Base-by-base conservation (phyloP, 2,329 filamentous ascomycete species). In the Beauveria varroae region DNA sequence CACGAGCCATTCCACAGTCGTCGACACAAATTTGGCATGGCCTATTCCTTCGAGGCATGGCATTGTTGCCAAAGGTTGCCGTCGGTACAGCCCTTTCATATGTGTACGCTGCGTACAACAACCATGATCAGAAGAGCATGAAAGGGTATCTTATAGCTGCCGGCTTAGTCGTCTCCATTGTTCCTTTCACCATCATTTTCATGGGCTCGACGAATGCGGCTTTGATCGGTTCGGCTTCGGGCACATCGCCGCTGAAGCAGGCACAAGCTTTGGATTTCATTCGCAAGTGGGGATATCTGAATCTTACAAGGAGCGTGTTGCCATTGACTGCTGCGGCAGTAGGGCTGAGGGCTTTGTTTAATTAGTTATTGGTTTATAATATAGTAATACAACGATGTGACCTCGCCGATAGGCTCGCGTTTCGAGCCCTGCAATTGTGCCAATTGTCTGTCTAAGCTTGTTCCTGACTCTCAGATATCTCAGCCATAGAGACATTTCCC, bases 21-120 rank as follows among this genome's bases (percentile, higher is more conserved):
- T 20, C 51, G 12, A 20, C 16, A 3, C n/a, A 20, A 9, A 20
- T 74, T 52, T 78, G 76, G 76, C 68, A 72, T 28, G 65, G 67
- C 53, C 61, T 76, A n/a, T 78, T 70, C 67, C 65, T 64, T 50
- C 69, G 68, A n/a, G 76, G 76, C 54, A 65, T 71, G 24, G 65
- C 66, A 54, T 57, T 70, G 28, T 75, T 76, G 67, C 76, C 76
- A 44, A 73, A 70, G 56, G 55, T 74, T 40, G 73, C 71, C 20
- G 62, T 64, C 57, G 64, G 67, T 43, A 68, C 71, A 7, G 69
- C 72, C 14, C 63, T 69, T 1, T 69, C 69, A 5, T 76, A 76
- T 63, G 62, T 68, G 51, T 73, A 73, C 57, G 71, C 70, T 10
- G 72, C 76, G 9, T 78, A n/a, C 16, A n/a, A 18, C 18, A 43